Evolutionary conservation across 2,329 filamentous ascomycete species (phyloP), one percentile per base, ranked within the genome.

Genomic region (Proliferodiscus dingleyae): DNA sequence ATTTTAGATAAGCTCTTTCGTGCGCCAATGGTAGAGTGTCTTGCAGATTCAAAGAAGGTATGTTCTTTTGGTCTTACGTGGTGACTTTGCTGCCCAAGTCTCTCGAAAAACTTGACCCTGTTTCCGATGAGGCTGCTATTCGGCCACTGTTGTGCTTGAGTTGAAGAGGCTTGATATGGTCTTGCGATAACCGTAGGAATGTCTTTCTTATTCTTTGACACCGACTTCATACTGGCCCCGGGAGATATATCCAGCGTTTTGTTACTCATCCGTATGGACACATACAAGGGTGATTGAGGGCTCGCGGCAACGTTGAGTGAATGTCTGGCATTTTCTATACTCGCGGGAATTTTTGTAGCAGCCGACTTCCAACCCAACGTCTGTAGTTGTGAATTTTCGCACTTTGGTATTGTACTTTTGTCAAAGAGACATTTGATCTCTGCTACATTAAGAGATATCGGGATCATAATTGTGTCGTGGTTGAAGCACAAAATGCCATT

Each of bases 341-440:
- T 13, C 34, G 10, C 9, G 9, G 16, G 18, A 22, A 34, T 18
- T 13, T 29, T n/a, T n/a, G 32, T 15, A 11, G 16, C 26, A 18
- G 26, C 15, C 6, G 32, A 21, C n/a, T 43, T 43, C 16, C 18
- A 32, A 15, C 16, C 10, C 28, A 32, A 26, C 21, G 8, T 16
- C 18, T 9, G 19, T 23, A 18, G 24, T 13, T n/a, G 13, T 13
- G 15, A 29, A 15, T 13, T 37, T 24, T 22, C 16, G 9, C 9
- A 23, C 19, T 29, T 34, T 37, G 46, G 33, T 11, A 32, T 28
- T 7, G 40, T 37, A n/a, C 36, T 40, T 9, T 33, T 44, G 23
- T 61, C 57, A 39, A 61, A 61, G 7, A 51, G 23, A 32, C 43
- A 54, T 23, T 44, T 58, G 48, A 57, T 57, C 33, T 50, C 56